Evolutionary conservation across 805 yeast species (phyloP), one percentile per base, ranked within the genome.

Genomic region (Blastobotrys terrestris): DNA sequence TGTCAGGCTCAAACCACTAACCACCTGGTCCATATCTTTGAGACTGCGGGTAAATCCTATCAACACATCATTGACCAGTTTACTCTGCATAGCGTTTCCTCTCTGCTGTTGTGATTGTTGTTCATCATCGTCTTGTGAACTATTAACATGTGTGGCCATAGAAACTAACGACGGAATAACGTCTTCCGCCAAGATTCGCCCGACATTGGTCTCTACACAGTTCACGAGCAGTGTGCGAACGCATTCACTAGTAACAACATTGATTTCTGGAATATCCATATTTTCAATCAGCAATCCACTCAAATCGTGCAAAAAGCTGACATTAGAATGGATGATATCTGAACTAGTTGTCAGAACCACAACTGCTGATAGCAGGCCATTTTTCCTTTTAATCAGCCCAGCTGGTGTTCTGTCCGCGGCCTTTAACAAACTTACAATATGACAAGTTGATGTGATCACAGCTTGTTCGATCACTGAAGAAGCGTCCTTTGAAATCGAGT

Each of bases 181-280:
- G 14, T 67, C 67, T 52, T 74, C 73, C 40, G 83, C 68, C 1
- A 78, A 64, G 2, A 59, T 52, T 3, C 70, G 66, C 5, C 76
- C 69, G 3, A 72, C 65, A 2, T 60, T 57, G 2, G 39, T 69
- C 52, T 61, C 58, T 19, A 58, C 52, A 39, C 71, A 62, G 42
- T 71, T 72, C 6, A 68, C 62, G 42, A 85, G 71, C 44, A 87
- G 68, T 0, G 83, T 73, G 59, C 77, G 83, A 49, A 85, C 71
- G 14, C 94, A 83, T 57, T 84, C 90, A 11, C 83, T 71, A 0
- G 79, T 72, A 7, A 79, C 68, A 0, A 72, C 64, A 6, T 73
- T 59, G 6, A 67, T 63, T n/a, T 67, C 72, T 2, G 69, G 63
- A 3, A 70, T 62, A 0, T 58, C 48, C 6, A 81, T 59, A 14